Percentiles rank a stretch among this genome's conserved stretches.
These are phyloP conservation scores for Volvox reticuliferus DNA, from an alignment of 139 green algal genomes.

Conservation along the genomic window DNA sequence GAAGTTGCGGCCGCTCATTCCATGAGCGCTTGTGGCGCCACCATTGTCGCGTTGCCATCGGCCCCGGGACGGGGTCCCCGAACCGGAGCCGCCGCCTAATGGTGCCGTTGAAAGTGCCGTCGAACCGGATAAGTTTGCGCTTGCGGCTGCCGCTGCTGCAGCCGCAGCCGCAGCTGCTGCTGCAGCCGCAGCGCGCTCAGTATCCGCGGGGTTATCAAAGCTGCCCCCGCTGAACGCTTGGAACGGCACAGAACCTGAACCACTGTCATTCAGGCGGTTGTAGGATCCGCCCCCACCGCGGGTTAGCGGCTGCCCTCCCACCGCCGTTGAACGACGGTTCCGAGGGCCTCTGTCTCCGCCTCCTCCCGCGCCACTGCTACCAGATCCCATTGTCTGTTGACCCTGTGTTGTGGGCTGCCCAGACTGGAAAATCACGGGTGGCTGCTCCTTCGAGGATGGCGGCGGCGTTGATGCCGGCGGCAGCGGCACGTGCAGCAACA, in stretches of 20 bases:
- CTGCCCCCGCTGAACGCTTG: constrained; percentile 26
- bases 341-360: background rate
- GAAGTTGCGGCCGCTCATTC: background rate
- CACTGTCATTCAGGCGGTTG: background rate
- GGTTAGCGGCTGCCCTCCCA: background rate
- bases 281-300: background rate
- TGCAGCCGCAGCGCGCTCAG: constrained; percentile 14
- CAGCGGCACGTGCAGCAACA: background rate
- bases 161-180: constrained; percentile 22
- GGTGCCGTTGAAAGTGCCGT: background rate
- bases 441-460: background rate
- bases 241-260: background rate
- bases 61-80: background rate
- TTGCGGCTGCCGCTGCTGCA: background rate
- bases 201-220: constrained; percentile 39
- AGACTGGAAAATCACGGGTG: background rate
- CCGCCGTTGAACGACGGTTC: background rate
- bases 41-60: background rate
- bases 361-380: background rate
- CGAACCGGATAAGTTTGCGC: background rate
- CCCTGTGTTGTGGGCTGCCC: background rate
- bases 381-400: background rate
- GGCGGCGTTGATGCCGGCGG: background rate
- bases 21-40: background rate
- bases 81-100: background rate